Base-by-base conservation (phyloP, 2,329 filamentous ascomycete genomes). In the Ilyonectria robusta region DNA sequence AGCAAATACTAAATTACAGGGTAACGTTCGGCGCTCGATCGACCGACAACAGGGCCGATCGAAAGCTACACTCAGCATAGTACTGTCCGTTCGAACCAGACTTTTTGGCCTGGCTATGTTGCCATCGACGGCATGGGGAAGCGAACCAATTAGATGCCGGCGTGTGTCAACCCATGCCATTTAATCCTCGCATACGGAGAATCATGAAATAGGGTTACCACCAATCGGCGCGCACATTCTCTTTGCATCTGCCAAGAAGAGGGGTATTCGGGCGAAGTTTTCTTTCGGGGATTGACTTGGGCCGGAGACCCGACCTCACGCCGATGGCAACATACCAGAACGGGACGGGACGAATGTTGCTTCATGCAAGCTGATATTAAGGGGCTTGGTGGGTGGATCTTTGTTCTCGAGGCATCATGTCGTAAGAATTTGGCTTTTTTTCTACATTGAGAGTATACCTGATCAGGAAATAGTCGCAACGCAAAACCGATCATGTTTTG, bases 191-290 rank as follows among this genome's bases (percentile, higher is more conserved):
- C 44, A 40, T 50, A 40, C 62, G 62, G 62, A 65, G 51, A 65
- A 65, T 57, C 40, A 44, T 10, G 19, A 26, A 21, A 33, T n/a
- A 15, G 13, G 9, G 44, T 33, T 50, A 51, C 62, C 62, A 65
- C 62, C 62, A 65, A 65, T 65, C 57, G 62, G 62, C 51, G 10
- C n/a, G 23, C n/a, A 8, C n/a, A 8, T 13, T 53, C 40, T 53
- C n/a, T 17, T 11, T 15, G 19, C 10, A n/a, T 29, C 17, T 33
- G 48, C 17, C n/a, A 35, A 1, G 10, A 35, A 35, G 31, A 53
- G 50, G 29, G 50, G 50, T 53, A 53, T 35, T 33, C 29, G 50
- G 31, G 21, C 3, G 31, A 53, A 33, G 31, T 6, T 17, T 53
- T 31, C 50, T 21, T 35, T 53, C 50, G 50, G 50, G 50, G 29